phyloP scores from a whole-genome alignment of 805 yeast genomes.

The Ogataea naganishii region DNA sequence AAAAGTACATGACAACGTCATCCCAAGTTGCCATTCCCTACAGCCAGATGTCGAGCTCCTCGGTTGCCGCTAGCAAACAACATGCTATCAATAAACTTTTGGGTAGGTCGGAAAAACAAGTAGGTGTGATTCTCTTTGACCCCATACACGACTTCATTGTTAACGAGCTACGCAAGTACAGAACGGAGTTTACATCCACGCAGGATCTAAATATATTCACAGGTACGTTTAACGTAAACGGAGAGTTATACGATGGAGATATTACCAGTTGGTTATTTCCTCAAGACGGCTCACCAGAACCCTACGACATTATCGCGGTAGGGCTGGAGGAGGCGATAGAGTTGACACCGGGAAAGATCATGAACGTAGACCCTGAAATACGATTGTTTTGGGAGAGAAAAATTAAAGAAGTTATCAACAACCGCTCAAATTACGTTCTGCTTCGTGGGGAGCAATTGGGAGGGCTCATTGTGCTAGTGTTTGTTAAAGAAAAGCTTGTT shows the following conservation, averaged over 20 bases:
- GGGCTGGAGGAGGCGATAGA: slow-evolving; percentile 91
- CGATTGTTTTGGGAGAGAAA: slow-evolving; percentile 59
- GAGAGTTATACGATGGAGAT: slow-evolving; percentile 32
- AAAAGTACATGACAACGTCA: slow-evolving; percentile 25
- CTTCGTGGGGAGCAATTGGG: slow-evolving; percentile 79
- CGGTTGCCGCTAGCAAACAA: slow-evolving; percentile 25
- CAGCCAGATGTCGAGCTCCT: slow-evolving; percentile 3
- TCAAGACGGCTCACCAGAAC: slow-evolving; percentile 23
- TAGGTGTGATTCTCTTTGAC: slow-evolving; percentile 34
- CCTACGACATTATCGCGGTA: slow-evolving; percentile 64
- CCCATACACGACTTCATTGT: slow-evolving; percentile 47
- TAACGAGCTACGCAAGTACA: slow-evolving; percentile 29
- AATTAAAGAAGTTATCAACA: slow-evolving; percentile 37
- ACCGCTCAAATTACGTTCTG: slow-evolving; percentile 32
- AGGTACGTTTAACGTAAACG: slow-evolving; percentile 50
- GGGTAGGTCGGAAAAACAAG: slow-evolving; percentile 39
- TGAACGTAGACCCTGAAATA: slow-evolving; percentile 61
- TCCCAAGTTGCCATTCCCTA: too few relatives aligned
- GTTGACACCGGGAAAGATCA: slow-evolving; percentile 73
- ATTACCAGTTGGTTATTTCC: slow-evolving; percentile 40
- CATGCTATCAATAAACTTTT: slow-evolving; percentile 37
- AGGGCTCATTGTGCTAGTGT: slow-evolving; percentile 69
- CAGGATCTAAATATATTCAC: slow-evolving; percentile 35
- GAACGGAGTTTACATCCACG: slow-evolving; percentile 30
- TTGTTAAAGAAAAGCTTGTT: slow-evolving; percentile 45